Evolutionary conservation across 2,329 filamentous ascomycete genomes (phyloP).

Genomic region (Mycosphaerella arachidis): DNA sequence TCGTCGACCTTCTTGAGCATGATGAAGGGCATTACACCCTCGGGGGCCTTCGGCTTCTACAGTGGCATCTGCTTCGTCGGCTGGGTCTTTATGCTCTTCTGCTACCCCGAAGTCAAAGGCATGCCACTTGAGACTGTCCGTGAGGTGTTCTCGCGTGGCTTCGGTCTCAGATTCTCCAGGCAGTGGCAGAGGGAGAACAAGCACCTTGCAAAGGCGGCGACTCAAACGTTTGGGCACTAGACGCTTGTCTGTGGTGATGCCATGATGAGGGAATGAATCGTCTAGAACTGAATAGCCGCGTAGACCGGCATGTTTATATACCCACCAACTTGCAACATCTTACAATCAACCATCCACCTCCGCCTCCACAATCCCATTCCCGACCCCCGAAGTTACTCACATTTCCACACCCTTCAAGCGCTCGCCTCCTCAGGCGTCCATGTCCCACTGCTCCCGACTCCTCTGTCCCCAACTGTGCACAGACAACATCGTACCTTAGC

Average conservation of each 20-base stretch:
- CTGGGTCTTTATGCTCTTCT: conserved; percentile 47
- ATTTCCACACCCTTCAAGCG: conserved; percentile 10
- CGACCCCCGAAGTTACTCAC: conserved; percentile 13
- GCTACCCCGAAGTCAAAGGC: conserved; percentile 52
- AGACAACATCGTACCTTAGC: background rate
- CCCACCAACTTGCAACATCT: no score
- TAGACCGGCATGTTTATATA: no score
- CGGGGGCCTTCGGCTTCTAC: conserved; percentile 51
- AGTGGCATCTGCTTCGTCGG: conserved; percentile 47
- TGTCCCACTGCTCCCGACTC: background rate
- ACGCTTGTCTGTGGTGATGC: background rate
- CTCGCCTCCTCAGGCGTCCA: conserved; percentile 1
- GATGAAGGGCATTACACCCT: conserved; percentile 49
- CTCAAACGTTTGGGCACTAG: conserved; percentile 24
- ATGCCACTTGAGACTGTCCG: conserved; percentile 53
- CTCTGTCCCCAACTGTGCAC: background rate
- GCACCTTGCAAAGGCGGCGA: conserved; percentile 21
- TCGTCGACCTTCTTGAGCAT: conserved; percentile 48
- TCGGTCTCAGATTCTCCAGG: conserved; percentile 39
- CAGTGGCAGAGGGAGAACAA: conserved; percentile 38
- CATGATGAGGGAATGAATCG: background rate
- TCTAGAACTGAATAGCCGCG: background rate
- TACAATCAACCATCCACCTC: background rate
- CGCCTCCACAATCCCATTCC: conserved; percentile 15
- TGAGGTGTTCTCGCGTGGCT: conserved; percentile 48